phyloP scores from a whole-genome alignment of 2,329 filamentous ascomycete species.

The Samsoniella hepiali region DNA sequence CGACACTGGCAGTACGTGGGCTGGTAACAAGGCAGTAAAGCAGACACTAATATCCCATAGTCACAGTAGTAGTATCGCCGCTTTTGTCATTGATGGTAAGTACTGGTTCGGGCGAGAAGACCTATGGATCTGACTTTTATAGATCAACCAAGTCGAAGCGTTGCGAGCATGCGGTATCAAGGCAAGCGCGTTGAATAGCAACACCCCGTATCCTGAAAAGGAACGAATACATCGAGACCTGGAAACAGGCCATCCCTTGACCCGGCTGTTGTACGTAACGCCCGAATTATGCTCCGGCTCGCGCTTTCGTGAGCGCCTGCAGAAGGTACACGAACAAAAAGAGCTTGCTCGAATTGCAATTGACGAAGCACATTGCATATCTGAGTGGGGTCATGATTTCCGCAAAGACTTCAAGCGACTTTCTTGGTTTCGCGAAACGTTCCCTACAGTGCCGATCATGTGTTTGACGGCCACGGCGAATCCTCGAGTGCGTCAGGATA shows the following conservation, averaged over 20 bases:
- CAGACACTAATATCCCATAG: conserved; percentile 37
- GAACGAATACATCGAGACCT: conserved; percentile 74
- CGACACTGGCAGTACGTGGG: conserved; percentile 71
- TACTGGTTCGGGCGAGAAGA: background rate
- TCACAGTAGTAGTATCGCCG: conserved; percentile 88
- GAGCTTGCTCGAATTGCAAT: conserved; percentile 87
- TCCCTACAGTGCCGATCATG: conserved; percentile 84
- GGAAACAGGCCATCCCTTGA: conserved; percentile 80
- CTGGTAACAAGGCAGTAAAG: background rate
- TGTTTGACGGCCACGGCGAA: conserved; percentile 93
- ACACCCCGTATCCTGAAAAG: conserved; percentile 63
- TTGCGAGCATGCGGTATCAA: conserved; percentile 70
- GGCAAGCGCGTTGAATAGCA: conserved; percentile 84
- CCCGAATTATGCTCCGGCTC: conserved; percentile 81
- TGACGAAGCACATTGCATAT: conserved; percentile 95
- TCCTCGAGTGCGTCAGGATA: conserved; percentile 72
- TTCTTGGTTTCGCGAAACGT: conserved; percentile 77
- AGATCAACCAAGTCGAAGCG: conserved; percentile 90
- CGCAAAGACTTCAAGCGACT: conserved; percentile 87
- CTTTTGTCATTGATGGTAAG: conserved; percentile 82
- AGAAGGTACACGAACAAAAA: conserved; percentile 70
- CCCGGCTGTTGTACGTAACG: conserved; percentile 85
- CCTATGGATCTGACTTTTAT: conserved; percentile 16
- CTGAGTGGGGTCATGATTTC: conserved; percentile 97
- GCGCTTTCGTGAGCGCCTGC: conserved; percentile 71